Evolutionary conservation across 2,329 filamentous ascomycete species (phyloP).

Genomic region (Pestalotiopsis fici): DNA sequence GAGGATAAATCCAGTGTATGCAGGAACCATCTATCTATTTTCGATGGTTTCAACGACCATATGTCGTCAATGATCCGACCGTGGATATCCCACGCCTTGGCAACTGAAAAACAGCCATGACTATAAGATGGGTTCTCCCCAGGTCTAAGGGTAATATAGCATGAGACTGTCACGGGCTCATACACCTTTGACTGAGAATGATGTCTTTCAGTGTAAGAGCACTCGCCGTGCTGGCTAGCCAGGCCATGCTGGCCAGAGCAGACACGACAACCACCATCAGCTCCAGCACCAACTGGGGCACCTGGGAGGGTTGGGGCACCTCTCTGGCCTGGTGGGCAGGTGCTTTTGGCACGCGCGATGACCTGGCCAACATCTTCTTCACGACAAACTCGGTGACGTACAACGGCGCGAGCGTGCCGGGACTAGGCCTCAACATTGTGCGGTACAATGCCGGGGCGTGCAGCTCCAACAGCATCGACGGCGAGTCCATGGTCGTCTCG

Average conservation of each 20-base stretch:
- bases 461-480: slow-evolving; percentile 34
- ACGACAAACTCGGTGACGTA: slow-evolving; percentile 30
- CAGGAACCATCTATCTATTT: not conserved
- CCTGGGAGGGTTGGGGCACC: slow-evolving; percentile 45
- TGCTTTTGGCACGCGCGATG: slow-evolving; percentile 38
- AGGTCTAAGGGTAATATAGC: not conserved
- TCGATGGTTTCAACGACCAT: not conserved
- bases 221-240: not conserved
- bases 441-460: slow-evolving; percentile 44
- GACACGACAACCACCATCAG: slow-evolving; percentile 33
- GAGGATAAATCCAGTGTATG: not conserved
- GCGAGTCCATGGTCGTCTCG: slow-evolving; percentile 35
- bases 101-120: not conserved
- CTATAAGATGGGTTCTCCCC: not conserved
- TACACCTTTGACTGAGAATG: not conserved
- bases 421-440: slow-evolving; percentile 42
- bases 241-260: slow-evolving; percentile 13
- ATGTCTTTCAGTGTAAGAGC: not conserved
- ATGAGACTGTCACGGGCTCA: not conserved
- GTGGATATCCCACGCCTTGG: not conserved
- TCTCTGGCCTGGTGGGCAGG: slow-evolving; percentile 46
- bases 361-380: slow-evolving; percentile 43
- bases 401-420: slow-evolving; percentile 32
- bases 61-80: not conserved
- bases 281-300: slow-evolving; percentile 35